Evolutionary conservation across 257 asterid species (phyloP), one percentile per base, ranked within the genome.

Genomic region (Rauvolfia tetraphylla): DNA sequence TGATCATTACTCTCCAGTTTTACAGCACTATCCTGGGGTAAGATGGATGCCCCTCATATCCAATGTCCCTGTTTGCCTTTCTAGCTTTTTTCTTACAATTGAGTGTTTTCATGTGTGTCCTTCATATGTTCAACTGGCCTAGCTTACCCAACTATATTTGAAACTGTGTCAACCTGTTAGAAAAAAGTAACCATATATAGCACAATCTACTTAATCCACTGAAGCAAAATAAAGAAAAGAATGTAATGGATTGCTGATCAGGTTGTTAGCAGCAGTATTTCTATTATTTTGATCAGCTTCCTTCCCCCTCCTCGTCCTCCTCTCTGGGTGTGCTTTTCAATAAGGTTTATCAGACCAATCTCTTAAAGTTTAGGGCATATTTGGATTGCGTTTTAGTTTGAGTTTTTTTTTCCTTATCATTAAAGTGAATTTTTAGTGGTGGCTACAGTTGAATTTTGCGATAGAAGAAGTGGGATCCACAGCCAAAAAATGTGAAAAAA

Each of bases 1-100:
- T 9, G 90, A 91, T 79, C 99, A 95, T 74, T 95, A 95, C 83
- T 90, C 93, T 29, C 98, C 98, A 31, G 80, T 95, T 79, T 80
- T 95, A 79, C 88, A 91, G 88, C 98, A 92, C 82, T 92, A 95
- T 80, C 93, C 97, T 42, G 99, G 98, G 90, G 98, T 95, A 86
- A 79, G 97, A 71, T 73, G 27, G 75, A 53, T 68, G n/a, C 46
- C 3, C 29, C n/a, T n/a, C n/a, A n/a, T n/a, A n/a, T n/a, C n/a
- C n/a, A n/a, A n/a, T n/a, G n/a, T n/a, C n/a, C 42, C 33, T 53
- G 4, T 46, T 68, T 20, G 8, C 33, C 46, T 14, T 53, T n/a
- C 7, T 56, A 27, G 53, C 36, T 56, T 57, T 73, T 18, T 7
- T 34, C 68, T 13, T 27, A 5, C 10, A 38, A 25, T 5, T 67